Conservation (phyloP, 202 grass and related monocot species). For the Zizania palustris region DNA sequence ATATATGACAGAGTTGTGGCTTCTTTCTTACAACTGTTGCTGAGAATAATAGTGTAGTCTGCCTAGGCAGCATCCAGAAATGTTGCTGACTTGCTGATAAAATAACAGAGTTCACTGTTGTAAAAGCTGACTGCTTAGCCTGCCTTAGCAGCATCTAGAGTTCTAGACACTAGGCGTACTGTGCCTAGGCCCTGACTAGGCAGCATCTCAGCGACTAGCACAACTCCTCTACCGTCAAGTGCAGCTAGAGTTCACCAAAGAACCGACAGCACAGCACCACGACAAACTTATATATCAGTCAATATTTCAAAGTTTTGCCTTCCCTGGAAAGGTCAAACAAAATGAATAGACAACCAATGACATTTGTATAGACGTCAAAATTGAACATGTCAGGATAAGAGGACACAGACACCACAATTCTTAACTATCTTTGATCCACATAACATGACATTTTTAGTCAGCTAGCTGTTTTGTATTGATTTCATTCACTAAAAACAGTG, state of each 20-base stretch:
- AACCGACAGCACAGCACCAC: not conserved
- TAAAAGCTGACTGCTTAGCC: too few relatives aligned
- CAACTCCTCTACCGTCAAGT: too few relatives aligned
- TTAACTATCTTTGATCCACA: constrained; percentile 5
- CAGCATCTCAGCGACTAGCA: too few relatives aligned
- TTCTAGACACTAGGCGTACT: too few relatives aligned
- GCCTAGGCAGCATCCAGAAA: too few relatives aligned
- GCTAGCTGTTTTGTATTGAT: not conserved
- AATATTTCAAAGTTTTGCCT: not conserved
- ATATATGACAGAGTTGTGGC: not conserved
- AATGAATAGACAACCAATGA: not conserved
- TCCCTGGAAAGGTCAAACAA: not conserved
- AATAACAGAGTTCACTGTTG: too few relatives aligned
- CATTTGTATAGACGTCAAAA: constrained; percentile 19
- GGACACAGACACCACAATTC: not conserved
- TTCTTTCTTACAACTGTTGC: not conserved
- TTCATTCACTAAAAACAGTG: not conserved
- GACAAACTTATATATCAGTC: not conserved
- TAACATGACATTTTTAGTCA: not conserved
- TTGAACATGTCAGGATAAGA: constrained; percentile 1
- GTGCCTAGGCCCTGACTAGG: too few relatives aligned
- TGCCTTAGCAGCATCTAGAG: too few relatives aligned
- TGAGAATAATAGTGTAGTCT: not conserved
- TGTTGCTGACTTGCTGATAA: too few relatives aligned
- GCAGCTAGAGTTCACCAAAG: not conserved